These are phyloP conservation scores for Suillus discolor DNA, from an alignment of 768 basidiomycete species.

Conservation along the genomic window DNA sequence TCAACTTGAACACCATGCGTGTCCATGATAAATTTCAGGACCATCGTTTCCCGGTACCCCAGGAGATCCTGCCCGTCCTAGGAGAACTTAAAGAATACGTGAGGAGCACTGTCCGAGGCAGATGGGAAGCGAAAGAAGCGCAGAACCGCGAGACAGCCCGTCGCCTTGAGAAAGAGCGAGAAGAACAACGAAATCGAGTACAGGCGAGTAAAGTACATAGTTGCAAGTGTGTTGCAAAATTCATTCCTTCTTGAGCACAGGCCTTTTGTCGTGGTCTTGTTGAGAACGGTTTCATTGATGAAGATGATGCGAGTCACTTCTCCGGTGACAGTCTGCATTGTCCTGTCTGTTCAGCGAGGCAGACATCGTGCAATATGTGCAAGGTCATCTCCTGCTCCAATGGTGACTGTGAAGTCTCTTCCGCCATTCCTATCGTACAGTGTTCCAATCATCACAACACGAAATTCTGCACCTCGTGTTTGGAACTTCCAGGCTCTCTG, in stretches of 20 bases:
- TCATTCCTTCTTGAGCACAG: not conserved
- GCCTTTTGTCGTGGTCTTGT: not conserved
- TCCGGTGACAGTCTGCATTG: not conserved
- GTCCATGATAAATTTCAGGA: slow-evolving; percentile 11
- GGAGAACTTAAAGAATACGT: slow-evolving; percentile 1
- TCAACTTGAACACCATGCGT: slow-evolving; percentile 8
- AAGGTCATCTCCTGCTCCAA: slow-evolving; percentile 1
- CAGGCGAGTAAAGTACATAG: not conserved
- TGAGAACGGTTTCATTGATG: slow-evolving; percentile 1
- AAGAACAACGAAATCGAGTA: not conserved
- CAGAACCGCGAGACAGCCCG: not conserved
- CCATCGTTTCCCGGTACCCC: slow-evolving; percentile 1
- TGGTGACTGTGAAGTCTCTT: not conserved
- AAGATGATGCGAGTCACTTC: not conserved
- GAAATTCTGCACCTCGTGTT: not conserved
- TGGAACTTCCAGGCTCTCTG: not conserved
- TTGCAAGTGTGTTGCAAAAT: not conserved
- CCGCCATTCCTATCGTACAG: not conserved
- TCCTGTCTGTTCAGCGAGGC: not conserved
- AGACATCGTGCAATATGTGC: not conserved
- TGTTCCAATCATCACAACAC: not conserved
- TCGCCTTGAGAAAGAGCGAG: not conserved
- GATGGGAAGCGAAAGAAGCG: not conserved
- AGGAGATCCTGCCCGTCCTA: not conserved
- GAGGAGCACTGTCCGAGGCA: not conserved